Conservation (phyloP, 2,329 filamentous ascomycete genomes). For the Diaporthe citri region DNA sequence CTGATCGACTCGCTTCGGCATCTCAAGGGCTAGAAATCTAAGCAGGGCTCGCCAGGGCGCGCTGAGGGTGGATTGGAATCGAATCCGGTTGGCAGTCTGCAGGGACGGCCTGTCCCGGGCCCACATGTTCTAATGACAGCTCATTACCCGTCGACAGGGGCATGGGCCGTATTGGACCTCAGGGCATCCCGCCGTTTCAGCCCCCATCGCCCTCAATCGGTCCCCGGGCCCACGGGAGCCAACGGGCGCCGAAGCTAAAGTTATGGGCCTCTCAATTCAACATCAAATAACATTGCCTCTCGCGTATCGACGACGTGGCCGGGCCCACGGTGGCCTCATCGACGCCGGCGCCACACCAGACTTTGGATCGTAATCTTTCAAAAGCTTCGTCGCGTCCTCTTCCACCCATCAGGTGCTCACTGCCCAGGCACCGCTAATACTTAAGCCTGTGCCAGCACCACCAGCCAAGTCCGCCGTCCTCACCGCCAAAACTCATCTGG, state of each 20-base stretch:
- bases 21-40: neutral
- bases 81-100: slow-evolving; percentile 21
- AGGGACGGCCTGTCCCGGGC: slow-evolving; percentile 24
- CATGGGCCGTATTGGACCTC: slow-evolving; percentile 16
- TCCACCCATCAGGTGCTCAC: neutral
- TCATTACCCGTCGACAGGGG: slow-evolving; percentile 31
- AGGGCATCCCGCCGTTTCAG: slow-evolving; percentile 15
- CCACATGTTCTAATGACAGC: slow-evolving; percentile 33
- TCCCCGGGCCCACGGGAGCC: neutral
- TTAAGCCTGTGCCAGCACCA: neutral
- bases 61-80: slow-evolving; percentile 1
- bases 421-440: neutral
- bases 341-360: neutral
- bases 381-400: neutral
- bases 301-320: slow-evolving; percentile 15
- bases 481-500: neutral
- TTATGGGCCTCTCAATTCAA: neutral
- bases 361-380: neutral
- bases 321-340: slow-evolving; percentile 1
- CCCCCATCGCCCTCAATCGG: neutral
- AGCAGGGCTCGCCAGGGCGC: neutral
- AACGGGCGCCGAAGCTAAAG: slow-evolving; percentile 13
- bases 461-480: neutral
- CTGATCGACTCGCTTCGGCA: slow-evolving; percentile 30
- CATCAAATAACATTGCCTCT: neutral